Percentiles rank a stretch among this genome's conserved stretches.
Conservation (phyloP, 495 filamentous ascomycete genomes). For the Aspergillus sclerotioniger region DNA sequence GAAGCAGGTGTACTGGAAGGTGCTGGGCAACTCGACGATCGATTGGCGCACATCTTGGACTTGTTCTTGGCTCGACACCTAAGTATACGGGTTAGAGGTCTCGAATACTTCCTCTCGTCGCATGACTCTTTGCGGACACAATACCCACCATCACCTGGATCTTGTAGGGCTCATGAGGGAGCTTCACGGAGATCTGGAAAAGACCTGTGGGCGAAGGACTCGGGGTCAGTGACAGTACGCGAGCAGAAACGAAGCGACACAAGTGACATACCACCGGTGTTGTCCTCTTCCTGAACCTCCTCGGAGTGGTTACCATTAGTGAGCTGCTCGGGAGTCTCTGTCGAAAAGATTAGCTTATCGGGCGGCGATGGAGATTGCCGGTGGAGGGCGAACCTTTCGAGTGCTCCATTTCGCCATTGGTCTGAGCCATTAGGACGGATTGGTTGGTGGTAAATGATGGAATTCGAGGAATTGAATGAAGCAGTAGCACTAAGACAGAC, state of each 20-base stretch:
- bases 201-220: constrained; percentile 44
- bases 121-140: constrained; percentile 10
- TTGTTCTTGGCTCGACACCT: constrained; percentile 93
- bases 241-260: not conserved
- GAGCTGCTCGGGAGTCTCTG: constrained; percentile 40
- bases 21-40: constrained; percentile 88
- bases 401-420: constrained; percentile 44
- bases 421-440: constrained; percentile 38
- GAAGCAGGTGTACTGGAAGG: constrained; percentile 98
- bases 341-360: constrained; percentile 22
- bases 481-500: constrained; percentile 17
- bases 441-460: constrained; percentile 15
- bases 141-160: constrained; percentile 75
- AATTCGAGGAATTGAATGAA: constrained; percentile 18
- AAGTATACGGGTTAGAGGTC: constrained; percentile 20
- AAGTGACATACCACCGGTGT: constrained; percentile 37
- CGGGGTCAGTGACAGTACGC: not conserved
- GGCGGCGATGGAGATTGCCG: constrained; percentile 1
- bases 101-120: not conserved
- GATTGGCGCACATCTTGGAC: constrained; percentile 97
- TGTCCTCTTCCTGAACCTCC: constrained; percentile 39
- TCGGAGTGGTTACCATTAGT: constrained; percentile 36
- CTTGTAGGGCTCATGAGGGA: constrained; percentile 76
- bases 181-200: constrained; percentile 77
- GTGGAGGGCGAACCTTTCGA: constrained; percentile 37